A percentile compares a stretch with the other conserved stretches of the same genome.
These are phyloP conservation scores for Myxozyma melibiosi DNA, from an alignment of 805 yeast genomes.

Conservation along the genomic window DNA sequence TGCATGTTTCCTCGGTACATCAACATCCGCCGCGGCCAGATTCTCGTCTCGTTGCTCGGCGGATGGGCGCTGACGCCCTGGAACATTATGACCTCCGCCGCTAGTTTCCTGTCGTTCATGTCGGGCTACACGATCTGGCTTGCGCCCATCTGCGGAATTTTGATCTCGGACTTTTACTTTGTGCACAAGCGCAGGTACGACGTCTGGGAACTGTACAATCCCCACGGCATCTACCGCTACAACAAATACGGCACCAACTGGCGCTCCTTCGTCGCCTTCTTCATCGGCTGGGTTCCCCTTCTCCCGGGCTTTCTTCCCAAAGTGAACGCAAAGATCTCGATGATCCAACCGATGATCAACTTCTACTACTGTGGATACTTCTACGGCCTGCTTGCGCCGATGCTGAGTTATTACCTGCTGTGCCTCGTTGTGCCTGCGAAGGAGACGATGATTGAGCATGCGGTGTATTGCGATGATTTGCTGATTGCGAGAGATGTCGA, in stretches of 20 bases:
- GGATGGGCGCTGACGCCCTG: constrained; percentile 75
- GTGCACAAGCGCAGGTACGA: constrained; percentile 48
- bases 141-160: constrained; percentile 80
- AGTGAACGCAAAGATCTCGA: constrained; percentile 15
- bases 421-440: constrained; percentile 23
- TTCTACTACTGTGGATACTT: constrained; percentile 36
- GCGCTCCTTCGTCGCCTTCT: constrained; percentile 47
- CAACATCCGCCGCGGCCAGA: constrained; percentile 62
- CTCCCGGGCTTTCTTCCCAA: constrained; percentile 31
- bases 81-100: constrained; percentile 70
- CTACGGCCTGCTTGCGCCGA: constrained; percentile 32
- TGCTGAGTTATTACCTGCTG: constrained; percentile 20
- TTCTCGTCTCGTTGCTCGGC: constrained; percentile 71
- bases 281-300: constrained; percentile 37
- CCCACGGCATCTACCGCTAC: constrained; percentile 48
- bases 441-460: constrained; percentile 26
- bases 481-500: constrained; percentile 19
- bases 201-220: constrained; percentile 48
- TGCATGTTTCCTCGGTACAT: constrained; percentile 52
- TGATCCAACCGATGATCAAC: constrained; percentile 14
- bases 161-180: constrained; percentile 47
- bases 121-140: constrained; percentile 82
- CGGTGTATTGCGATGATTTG: constrained; percentile 19
- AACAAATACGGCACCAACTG: constrained; percentile 48
- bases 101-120: constrained; percentile 75